Conservation (phyloP, 1,284 basidiomycete genomes). For the Mycena sp. region DNA sequence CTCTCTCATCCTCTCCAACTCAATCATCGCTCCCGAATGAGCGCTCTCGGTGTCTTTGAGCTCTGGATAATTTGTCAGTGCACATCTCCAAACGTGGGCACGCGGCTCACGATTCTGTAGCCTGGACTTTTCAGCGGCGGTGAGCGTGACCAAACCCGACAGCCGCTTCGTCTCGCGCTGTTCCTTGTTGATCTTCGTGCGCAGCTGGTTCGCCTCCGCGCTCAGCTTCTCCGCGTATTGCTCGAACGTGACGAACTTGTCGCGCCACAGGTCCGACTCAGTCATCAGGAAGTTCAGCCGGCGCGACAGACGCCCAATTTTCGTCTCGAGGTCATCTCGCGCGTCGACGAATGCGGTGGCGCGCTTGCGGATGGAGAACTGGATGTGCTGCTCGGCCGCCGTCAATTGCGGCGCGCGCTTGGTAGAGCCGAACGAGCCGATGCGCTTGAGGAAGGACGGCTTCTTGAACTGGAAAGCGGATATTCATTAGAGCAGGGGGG, state of each 20-base stretch:
- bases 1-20: constrained; percentile 77
- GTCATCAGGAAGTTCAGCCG: constrained; percentile 92
- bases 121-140: constrained; percentile 79
- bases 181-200: constrained; percentile 88
- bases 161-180: constrained; percentile 86
- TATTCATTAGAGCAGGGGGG: too few relatives aligned
- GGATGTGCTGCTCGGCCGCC: constrained; percentile 83
- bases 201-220: constrained; percentile 81
- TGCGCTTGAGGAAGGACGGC: constrained; percentile 87
- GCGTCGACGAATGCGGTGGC: constrained; percentile 94
- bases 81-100: not conserved
- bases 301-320: constrained; percentile 84
- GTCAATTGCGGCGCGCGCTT: constrained; percentile 80
- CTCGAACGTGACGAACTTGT: constrained; percentile 92
- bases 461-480: constrained; percentile 59
- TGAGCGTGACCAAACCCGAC: constrained; percentile 79
- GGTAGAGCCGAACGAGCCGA: constrained; percentile 79
- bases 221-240: constrained; percentile 92
- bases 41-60: constrained; percentile 76
- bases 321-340: constrained; percentile 90
- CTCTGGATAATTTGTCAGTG: constrained; percentile 52
- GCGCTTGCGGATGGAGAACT: constrained; percentile 87
- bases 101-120: constrained; percentile 71
- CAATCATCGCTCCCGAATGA: constrained; percentile 73
- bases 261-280: constrained; percentile 88